Evolutionary conservation across 2,329 filamentous ascomycete species (phyloP).

Genomic region (Aspergillus phoenicis): DNA sequence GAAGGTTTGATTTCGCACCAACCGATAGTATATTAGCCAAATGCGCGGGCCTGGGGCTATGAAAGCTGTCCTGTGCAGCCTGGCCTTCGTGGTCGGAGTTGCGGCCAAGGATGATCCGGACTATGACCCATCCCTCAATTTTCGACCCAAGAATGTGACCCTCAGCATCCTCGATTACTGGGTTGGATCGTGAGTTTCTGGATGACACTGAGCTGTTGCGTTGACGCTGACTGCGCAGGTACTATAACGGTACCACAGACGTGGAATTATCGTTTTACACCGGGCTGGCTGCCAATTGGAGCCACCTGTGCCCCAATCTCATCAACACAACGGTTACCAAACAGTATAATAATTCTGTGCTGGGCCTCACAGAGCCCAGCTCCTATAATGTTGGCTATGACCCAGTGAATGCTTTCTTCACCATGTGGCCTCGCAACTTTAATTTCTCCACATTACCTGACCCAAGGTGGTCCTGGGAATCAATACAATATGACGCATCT

Average conservation of each 20-base stretch:
- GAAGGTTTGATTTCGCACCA: background rate
- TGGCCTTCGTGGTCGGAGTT: background rate
- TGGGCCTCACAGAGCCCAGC: background rate
- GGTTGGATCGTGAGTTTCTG: slow-evolving; percentile 11
- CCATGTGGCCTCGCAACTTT: background rate
- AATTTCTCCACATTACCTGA: background rate
- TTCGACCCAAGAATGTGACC: slow-evolving; percentile 16
- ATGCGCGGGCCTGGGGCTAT: background rate
- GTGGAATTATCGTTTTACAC: background rate
- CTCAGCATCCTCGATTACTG: slow-evolving; percentile 13
- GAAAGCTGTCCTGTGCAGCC: background rate
- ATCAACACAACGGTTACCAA: background rate
- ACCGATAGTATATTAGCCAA: too few species aligned
- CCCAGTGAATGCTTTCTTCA: background rate
- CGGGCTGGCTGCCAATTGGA: background rate
- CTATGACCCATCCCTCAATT: slow-evolving; percentile 2
- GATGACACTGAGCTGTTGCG: background rate
- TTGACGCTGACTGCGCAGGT: background rate
- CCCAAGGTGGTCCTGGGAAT: background rate
- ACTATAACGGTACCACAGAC: slow-evolving; percentile 6
- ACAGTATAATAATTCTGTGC: background rate
- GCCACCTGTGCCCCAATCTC: background rate
- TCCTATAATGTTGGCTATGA: background rate
- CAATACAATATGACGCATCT: background rate
- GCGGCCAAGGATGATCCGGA: slow-evolving; percentile 4